Percentiles rank a stretch among this genome's conserved stretches.
phyloP scores from a whole-genome alignment of 192 early-diverging fungal species.

The Umbelopsis sp. region DNA sequence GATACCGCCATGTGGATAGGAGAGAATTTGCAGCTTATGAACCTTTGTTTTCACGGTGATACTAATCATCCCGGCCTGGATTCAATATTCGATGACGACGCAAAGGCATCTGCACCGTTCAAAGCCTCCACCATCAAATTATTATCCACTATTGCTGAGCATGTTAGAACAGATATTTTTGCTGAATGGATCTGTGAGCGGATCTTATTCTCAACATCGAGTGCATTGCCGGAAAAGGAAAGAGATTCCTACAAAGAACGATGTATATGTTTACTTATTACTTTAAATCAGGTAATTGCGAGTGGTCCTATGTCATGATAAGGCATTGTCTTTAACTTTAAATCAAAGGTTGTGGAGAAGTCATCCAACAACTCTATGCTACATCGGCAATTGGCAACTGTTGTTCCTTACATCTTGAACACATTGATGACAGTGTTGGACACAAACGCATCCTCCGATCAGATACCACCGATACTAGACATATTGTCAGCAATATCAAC shows the following conservation, averaged over 20 bases:
- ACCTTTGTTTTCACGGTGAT: constrained; percentile 3
- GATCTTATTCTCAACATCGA: background rate
- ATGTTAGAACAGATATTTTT: constrained; percentile 7
- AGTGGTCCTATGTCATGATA: background rate
- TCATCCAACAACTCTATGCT: background rate
- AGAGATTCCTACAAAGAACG: constrained; percentile 18
- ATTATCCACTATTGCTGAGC: background rate
- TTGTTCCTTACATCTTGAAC: constrained; percentile 18
- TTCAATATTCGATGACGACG: constrained; percentile 13
- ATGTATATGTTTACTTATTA: constrained; percentile 23
- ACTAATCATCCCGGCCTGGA: background rate
- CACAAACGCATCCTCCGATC: constrained; percentile 28
- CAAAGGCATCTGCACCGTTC: constrained; percentile 8
- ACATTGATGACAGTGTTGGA: constrained; percentile 31
- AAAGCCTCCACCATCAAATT: background rate
- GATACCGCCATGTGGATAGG: constrained; percentile 20
- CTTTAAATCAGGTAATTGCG: constrained; percentile 18
- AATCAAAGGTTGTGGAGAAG: background rate
- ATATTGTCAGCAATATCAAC: constrained; percentile 12
- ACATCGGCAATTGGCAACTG: constrained; percentile 3
- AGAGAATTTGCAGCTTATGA: constrained; percentile 7
- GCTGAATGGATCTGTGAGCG: constrained; percentile 16
- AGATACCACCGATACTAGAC: constrained; percentile 21
- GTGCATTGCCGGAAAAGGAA: constrained; percentile 4
- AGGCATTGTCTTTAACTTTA: too few species aligned